Base-by-base conservation (phyloP, 139 green algal genomes). In the Haematococcus sp. region DNA sequence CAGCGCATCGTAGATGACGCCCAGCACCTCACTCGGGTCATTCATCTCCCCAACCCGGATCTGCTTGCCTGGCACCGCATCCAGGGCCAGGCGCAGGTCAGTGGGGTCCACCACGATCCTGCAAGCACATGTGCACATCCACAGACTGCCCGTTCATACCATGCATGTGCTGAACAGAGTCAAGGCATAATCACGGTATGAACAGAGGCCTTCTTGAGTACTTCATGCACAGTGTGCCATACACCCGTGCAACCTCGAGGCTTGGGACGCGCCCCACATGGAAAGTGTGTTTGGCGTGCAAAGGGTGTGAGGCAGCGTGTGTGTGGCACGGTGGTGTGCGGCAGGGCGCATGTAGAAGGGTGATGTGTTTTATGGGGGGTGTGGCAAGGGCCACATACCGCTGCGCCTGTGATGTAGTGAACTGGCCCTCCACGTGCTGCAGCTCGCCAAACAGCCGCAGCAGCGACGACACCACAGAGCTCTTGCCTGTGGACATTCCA, bases 41-140 rank as follows among this genome's bases (percentile, higher is more conserved):
- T 78, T 84, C 86, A 91, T 91, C 83, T 93, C 79, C 34, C 84
- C 81, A 17, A 86, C 52, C 17, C 71, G 68, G 83, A 91, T 91
- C 4, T 64, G 43, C 17, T 84, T 32, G 25, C 54, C 67, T 13
- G 78, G 76, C 74, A 85, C 40, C 16, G 44, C 60, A 51, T 82
- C 83, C 67, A 96, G 89, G 22, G 91, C 88, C 68, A 73, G 63
- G 2, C 63, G 32, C 46, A 73, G 73, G 15, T 73, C 63, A 23
- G 23, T 67, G 5, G 73, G 73, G 60, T 77, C 59, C 19, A 77
- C 59, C 13, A 61, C 16, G 7, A 49, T 13, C 30, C 58, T 68
- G 82, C 73, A 46, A 7, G 22, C 54, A 61, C 15, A 20, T 30
- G 54, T 61, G 54, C 16, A 23, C 5, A n/a, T 1, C 54, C 19